Evolutionary conservation across 345 rosid species (phyloP).

Genomic region (Camelina laxa): DNA sequence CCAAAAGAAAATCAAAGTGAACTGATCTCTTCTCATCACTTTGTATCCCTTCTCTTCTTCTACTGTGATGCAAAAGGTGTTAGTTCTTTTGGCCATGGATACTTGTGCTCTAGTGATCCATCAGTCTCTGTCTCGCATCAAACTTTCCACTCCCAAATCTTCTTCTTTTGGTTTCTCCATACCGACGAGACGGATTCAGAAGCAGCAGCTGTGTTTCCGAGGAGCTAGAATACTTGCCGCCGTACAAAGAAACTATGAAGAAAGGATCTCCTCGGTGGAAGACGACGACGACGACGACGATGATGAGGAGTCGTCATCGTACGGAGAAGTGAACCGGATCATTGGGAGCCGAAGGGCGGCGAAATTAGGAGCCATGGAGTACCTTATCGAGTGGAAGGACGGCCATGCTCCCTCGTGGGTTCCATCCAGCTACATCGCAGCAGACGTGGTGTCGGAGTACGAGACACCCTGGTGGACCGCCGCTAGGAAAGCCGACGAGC

Average conservation of each 20-base stretch:
- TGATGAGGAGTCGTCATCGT: constrained; percentile 52
- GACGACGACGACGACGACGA: constrained; percentile 55
- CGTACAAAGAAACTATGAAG: constrained; percentile 60
- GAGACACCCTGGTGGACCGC: constrained; percentile 97
- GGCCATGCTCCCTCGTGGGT: constrained; percentile 90
- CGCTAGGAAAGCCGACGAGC: constrained; percentile 82
- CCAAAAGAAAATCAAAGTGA: too few species aligned
- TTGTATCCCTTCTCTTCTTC: too few species aligned
- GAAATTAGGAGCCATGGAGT: constrained; percentile 69
- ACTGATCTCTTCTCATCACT: too few species aligned
- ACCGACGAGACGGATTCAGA: constrained; percentile 22
- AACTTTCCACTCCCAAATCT: constrained; percentile 28
- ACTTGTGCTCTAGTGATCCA: constrained; percentile 48
- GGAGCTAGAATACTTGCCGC: constrained; percentile 44
- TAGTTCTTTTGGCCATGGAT: constrained; percentile 48
- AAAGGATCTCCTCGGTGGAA: constrained; percentile 41
- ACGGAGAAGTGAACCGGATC: constrained; percentile 78
- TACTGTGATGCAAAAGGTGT: neutral
- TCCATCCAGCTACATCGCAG: constrained; percentile 68
- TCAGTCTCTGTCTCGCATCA: constrained; percentile 56
- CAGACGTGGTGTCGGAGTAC: constrained; percentile 84
- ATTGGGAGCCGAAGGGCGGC: constrained; percentile 72
- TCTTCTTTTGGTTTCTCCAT: constrained; percentile 9
- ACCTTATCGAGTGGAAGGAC: constrained; percentile 89
- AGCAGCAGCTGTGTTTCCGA: constrained; percentile 32